A percentile compares a stretch with the other conserved stretches of the same genome.
These are phyloP conservation scores for Wickerhamiella galacta DNA, from an alignment of 805 yeast genomes.

Conservation along the genomic window DNA sequence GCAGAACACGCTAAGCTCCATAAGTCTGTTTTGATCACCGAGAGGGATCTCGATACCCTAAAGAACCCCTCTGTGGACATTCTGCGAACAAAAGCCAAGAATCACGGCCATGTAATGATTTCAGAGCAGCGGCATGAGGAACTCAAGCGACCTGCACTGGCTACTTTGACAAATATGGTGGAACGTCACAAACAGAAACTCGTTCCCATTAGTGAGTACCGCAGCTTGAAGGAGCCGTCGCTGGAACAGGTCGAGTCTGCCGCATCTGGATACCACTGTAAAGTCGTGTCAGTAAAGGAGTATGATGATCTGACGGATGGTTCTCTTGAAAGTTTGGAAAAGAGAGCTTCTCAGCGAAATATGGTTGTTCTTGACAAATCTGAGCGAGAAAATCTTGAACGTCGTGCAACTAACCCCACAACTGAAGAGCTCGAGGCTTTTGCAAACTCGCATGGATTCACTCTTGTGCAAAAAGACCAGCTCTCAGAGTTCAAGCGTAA, in stretches of 20 bases:
- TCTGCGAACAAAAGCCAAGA: background rate
- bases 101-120: background rate
- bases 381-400: constrained; percentile 4
- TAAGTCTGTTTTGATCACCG: constrained; percentile 1
- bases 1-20: background rate
- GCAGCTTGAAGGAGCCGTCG: background rate
- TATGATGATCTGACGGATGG: constrained; percentile 2
- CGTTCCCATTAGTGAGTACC: background rate
- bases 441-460: constrained; percentile 4
- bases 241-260: background rate
- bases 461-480: constrained; percentile 11
- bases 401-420: background rate
- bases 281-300: constrained; percentile 12
- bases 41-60: background rate
- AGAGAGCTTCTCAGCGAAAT: background rate
- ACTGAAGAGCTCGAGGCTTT: constrained; percentile 1
- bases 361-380: constrained; percentile 5
- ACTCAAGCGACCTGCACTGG: background rate
- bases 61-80: background rate
- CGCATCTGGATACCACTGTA: background rate
- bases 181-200: background rate
- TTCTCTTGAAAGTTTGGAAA: constrained; percentile 3
- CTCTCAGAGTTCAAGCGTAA: too few species aligned
- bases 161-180: background rate
- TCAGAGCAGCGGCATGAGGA: background rate